These are phyloP conservation scores for Isatis lusitanica DNA, from an alignment of 441 rosid species.

Conservation along the genomic window DNA sequence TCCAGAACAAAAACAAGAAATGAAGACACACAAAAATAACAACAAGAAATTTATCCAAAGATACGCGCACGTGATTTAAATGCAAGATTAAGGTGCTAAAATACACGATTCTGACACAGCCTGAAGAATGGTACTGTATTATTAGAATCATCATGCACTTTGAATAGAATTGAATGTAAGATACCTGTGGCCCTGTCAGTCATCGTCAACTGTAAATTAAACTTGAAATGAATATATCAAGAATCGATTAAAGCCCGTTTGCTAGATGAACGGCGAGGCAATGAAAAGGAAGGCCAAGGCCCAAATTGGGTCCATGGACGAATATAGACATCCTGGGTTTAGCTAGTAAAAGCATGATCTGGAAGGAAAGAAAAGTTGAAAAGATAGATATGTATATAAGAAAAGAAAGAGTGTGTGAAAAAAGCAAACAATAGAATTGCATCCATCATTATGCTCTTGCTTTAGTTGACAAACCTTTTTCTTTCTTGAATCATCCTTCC, in stretches of 20 bases:
- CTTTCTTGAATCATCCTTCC: constrained; percentile 24
- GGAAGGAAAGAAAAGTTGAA: not conserved
- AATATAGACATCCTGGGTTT: not conserved
- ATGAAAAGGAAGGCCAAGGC: not conserved
- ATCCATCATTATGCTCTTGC: constrained; percentile 53
- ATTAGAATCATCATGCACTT: not conserved
- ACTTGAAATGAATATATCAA: not conserved
- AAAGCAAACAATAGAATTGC: constrained; percentile 36
- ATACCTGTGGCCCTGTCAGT: not conserved
- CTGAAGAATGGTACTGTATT: not conserved
- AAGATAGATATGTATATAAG: not conserved
- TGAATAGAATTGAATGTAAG: not conserved
- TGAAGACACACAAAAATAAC: not conserved
- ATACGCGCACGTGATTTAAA: not conserved
- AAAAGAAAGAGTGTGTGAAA: not conserved
- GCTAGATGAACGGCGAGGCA: not conserved
- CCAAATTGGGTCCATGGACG: constrained; percentile 5
- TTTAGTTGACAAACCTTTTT: constrained; percentile 8
- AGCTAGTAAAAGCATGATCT: not conserved
- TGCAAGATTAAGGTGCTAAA: not conserved
- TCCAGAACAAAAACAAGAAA: not conserved
- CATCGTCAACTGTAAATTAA: not conserved
- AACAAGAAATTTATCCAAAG: too few species aligned
- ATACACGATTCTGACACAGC: not conserved
- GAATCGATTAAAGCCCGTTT: not conserved